Conservation (phyloP, 768 basidiomycete species). For the Boletus pseudopeckii region DNA sequence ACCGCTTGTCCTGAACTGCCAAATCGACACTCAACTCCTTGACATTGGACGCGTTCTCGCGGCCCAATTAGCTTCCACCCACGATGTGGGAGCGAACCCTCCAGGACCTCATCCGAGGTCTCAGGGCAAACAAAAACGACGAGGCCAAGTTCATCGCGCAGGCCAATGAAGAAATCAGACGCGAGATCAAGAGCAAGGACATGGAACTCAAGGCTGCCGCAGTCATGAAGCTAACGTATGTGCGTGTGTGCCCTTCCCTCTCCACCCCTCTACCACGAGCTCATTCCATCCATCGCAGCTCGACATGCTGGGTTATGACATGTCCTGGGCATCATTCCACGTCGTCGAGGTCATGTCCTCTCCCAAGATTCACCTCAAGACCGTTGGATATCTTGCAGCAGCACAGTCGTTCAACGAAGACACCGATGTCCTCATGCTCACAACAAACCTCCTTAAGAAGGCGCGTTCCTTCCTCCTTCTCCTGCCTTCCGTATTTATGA, state of each 20-base stretch:
- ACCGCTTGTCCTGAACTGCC: background rate
- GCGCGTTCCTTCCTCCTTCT: constrained; percentile 38
- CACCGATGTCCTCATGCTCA: constrained; percentile 96
- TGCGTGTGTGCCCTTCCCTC: constrained; percentile 42
- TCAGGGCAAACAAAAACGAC: constrained; percentile 93
- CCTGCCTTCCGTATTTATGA: constrained; percentile 8
- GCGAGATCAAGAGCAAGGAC: constrained; percentile 88
- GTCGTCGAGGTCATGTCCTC: constrained; percentile 99
- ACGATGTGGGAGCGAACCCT: constrained; percentile 95
- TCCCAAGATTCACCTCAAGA: constrained; percentile 85
- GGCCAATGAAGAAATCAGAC: constrained; percentile 90
- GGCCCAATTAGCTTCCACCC: background rate
- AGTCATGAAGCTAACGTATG: constrained; percentile 94
- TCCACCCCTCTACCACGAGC: background rate
- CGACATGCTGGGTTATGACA: constrained; percentile 95
- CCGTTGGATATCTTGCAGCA: constrained; percentile 93
- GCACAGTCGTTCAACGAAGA: constrained; percentile 87
- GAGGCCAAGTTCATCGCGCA: constrained; percentile 88
- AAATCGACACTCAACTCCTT: background rate
- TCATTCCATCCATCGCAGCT: constrained; percentile 50
- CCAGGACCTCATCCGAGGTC: constrained; percentile 91
- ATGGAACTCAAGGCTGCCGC: constrained; percentile 97
- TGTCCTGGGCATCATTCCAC: constrained; percentile 94
- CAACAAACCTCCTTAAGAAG: constrained; percentile 94
- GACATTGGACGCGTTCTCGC: background rate